phyloP scores from a whole-genome alignment of 2,329 filamentous ascomycete genomes.

The Arthrinium phaeospermum region DNA sequence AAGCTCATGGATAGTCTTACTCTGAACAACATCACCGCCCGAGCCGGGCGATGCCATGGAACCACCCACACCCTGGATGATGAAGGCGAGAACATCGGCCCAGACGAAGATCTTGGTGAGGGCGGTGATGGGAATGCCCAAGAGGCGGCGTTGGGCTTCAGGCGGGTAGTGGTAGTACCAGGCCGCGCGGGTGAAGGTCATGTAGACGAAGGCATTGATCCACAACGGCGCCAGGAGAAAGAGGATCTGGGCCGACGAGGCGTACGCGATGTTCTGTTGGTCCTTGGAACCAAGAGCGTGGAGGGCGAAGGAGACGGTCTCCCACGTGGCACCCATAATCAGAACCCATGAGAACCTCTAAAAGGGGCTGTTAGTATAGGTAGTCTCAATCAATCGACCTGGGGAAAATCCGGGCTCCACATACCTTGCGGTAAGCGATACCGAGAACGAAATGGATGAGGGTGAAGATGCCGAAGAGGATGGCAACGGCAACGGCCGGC shows the following conservation, averaged over 20 bases:
- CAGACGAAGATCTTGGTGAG: constrained; percentile 54
- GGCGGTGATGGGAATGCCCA: constrained; percentile 41
- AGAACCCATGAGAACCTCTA: constrained; percentile 41
- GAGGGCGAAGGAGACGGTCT: constrained; percentile 45
- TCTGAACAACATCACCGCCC: constrained; percentile 32
- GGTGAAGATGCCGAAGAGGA: constrained; percentile 34
- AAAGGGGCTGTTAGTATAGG: not conserved
- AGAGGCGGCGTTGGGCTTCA: constrained; percentile 38
- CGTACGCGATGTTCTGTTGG: constrained; percentile 44
- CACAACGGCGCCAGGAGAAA: constrained; percentile 49
- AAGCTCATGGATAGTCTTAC: not conserved
- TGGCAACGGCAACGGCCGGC: constrained; percentile 33
- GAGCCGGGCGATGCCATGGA: constrained; percentile 40
- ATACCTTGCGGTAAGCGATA: constrained; percentile 31
- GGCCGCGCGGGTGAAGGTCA: constrained; percentile 46
- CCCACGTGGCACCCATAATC: constrained; percentile 47
- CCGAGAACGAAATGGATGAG: constrained; percentile 31
- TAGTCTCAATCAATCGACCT: not conserved
- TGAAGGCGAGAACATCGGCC: constrained; percentile 53
- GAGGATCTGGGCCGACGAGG: constrained; percentile 41
- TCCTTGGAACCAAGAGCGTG: constrained; percentile 43
- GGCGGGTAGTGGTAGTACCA: constrained; percentile 45
- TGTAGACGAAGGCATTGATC: constrained; percentile 53
- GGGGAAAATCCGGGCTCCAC: too few relatives aligned
- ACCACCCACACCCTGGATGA: constrained; percentile 50